Base-by-base conservation (phyloP, 139 green algal genomes). In the Auxenochlorella protothecoides region DNA sequence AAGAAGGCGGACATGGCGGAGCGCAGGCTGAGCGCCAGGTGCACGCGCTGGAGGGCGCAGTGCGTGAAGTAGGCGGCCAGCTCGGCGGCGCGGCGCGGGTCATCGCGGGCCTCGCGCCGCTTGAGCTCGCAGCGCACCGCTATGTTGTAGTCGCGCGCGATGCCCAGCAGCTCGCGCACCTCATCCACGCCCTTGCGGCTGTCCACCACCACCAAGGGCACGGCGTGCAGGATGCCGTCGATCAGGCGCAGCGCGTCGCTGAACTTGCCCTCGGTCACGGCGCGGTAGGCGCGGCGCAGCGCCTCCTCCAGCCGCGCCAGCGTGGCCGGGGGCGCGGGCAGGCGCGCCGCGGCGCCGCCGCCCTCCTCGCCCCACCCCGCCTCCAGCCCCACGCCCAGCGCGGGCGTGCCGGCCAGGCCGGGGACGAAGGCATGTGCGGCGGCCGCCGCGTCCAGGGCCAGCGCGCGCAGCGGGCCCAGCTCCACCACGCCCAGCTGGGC, bases 61-160 rank as follows among this genome's bases (percentile, higher is more conserved):
- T 99, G 95, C 16, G 95, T 99, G 86, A 99, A 98, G 88, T 98
- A 99, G 9, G 92, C 93, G 13, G 95, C 92, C 73, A 99, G 86
- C 89, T 98, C 95, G 5, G 91, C 91, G 15, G 86, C 79, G 53
- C 90, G 84, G 51, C 69, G 68, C 54, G 86, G 80, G 71, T 97
- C 87, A 12, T 93, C 86, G 63, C 69, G 70, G 27, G 82, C 63
- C 76, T 94, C 88, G 79, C 96, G 97, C 69, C 95, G 85, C 84
- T 87, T 89, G 60, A 98, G 83, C 84, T 99, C 95, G 56, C 87
- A 90, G 52, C 86, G 84, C 72, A 98, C 78, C 13, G 85, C 95
- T 53, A 93, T 89, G 72, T 91, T 86, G 83, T 99, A 99, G 80
- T 98, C 92, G 66, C 72, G 79, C 54, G 83, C 85, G 70, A 98